Evolutionary conservation across 371 early-diverging fungal species (phyloP), one percentile per base, ranked within the genome.

Genomic region (Choanephora cucurbitarum): DNA sequence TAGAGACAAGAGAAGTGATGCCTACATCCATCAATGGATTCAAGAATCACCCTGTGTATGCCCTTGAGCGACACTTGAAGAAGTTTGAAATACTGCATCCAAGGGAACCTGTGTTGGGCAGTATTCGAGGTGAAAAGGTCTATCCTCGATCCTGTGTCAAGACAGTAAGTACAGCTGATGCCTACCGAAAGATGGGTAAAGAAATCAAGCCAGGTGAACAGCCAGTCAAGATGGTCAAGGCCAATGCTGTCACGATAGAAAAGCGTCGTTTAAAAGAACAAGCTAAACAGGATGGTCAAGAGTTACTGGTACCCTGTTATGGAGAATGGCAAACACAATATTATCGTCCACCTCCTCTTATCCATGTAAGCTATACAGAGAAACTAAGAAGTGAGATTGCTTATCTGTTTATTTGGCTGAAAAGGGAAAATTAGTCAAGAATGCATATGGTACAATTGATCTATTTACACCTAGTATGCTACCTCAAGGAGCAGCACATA

Each of bases 311-410:
- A 0, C 69, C 73, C 13, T 77, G 92, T 41, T 96, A 81, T 69
- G 95, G 92, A 19, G 86, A 87, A 50, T 95, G 95, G 94, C 95
- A 96, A 70, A 95, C 95, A 0, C 82, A 81, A 17, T 63, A 64
- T 0, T 89, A 83, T 60, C 61, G 63, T 18, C 80, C 94, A 2
- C 78, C 77, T 17, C 84, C 83, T 28, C 79, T 94, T 3, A 66
- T 83, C 2, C 78, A 92, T 73, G 92, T 79, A 67, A 57, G 68
- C 45, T n/a, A n/a, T n/a, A n/a, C n/a, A n/a, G n/a, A n/a, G n/a
- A n/a, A n/a, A n/a, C n/a, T n/a, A n/a, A n/a, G n/a, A n/a, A n/a
- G n/a, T n/a, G n/a, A n/a, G n/a, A n/a, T n/a, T n/a, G n/a, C n/a
- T 9, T 49, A 13, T 5, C 6, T 57, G 46, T 24, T 31, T 52